These are phyloP conservation scores for Penicillium goetzii DNA, from an alignment of 495 filamentous ascomycete genomes.

Conservation along the genomic window DNA sequence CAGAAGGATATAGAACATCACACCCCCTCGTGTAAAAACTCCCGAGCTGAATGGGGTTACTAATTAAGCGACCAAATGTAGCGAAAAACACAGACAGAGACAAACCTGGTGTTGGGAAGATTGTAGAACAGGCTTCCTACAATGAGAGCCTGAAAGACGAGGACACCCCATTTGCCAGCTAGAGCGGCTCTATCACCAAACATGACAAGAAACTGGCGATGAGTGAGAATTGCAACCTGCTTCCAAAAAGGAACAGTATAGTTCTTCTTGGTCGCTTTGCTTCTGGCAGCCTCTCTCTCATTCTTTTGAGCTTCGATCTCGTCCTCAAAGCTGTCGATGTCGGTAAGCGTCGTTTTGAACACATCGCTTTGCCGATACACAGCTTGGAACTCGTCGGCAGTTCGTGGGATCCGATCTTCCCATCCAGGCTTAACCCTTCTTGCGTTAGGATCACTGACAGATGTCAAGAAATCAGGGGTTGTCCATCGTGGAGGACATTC, in stretches of 20 bases:
- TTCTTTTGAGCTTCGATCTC: conserved; percentile 50
- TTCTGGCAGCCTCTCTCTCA: conserved; percentile 50
- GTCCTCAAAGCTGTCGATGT: conserved; percentile 56
- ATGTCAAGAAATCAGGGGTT: conserved; percentile 70
- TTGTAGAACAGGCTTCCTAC: conserved; percentile 79
- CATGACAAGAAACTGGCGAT: conserved; percentile 69
- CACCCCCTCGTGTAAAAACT: conserved; percentile 54
- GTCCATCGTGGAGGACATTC: conserved; percentile 64
- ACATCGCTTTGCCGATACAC: conserved; percentile 55
- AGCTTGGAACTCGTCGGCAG: conserved; percentile 59
- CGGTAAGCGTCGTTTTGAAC: conserved; percentile 37
- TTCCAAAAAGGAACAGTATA: conserved; percentile 67
- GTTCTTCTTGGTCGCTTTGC: conserved; percentile 58
- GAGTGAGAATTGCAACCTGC: conserved; percentile 69
- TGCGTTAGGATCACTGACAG: conserved; percentile 66
- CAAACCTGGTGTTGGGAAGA: conserved; percentile 58
- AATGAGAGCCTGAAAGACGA: conserved; percentile 74
- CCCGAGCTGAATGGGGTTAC: conserved; percentile 35
- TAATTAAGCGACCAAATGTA: background rate
- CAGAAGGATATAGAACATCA: conserved; percentile 75
- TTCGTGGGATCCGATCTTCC: conserved; percentile 63
- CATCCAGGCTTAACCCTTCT: conserved; percentile 60
- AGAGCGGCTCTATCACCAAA: conserved; percentile 60
- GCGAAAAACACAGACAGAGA: background rate
- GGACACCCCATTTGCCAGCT: conserved; percentile 57